Evolutionary conservation across 176 grass and related monocot genomes (phyloP).

Genomic region (Phyllostachys edulis): DNA sequence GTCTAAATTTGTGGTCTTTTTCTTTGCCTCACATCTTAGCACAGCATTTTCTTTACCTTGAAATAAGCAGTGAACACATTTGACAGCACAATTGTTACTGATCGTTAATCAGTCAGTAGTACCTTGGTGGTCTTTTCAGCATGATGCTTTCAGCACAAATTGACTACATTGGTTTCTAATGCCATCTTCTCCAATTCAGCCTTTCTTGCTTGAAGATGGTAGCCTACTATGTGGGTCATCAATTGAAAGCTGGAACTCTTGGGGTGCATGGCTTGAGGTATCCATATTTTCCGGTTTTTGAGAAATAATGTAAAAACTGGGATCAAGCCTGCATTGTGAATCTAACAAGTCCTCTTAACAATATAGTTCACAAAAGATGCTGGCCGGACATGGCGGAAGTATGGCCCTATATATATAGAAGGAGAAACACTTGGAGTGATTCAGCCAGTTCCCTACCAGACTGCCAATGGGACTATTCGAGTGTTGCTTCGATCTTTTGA

Average conservation of each 20-base stretch:
- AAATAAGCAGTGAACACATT: background rate
- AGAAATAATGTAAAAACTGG: background rate
- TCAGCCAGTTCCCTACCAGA: conserved; percentile 85
- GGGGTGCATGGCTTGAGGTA: conserved; percentile 99
- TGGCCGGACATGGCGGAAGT: conserved; percentile 74
- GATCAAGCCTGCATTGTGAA: background rate
- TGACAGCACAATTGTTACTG: background rate
- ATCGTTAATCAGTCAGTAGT: background rate
- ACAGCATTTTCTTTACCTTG: background rate
- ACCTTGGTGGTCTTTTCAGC: background rate
- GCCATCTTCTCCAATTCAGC: conserved; percentile 39
- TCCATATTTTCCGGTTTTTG: background rate
- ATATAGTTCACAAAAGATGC: conserved; percentile 72
- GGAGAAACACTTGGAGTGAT: conserved; percentile 83
- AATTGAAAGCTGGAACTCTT: conserved; percentile 99
- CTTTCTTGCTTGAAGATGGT: conserved; percentile 84
- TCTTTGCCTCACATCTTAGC: conserved; percentile 16
- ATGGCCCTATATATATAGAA: conserved; percentile 82
- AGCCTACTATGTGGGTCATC: conserved; percentile 85
- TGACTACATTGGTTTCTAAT: background rate
- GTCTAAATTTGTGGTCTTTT: conserved; percentile 15
- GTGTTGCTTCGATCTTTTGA: conserved; percentile 85
- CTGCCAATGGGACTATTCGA: conserved; percentile 57
- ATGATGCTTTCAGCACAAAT: background rate
- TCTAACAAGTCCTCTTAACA: conserved; percentile 2